Base-by-base conservation (phyloP, 345 rosid genomes). In the Citrus cavaleriei region DNA sequence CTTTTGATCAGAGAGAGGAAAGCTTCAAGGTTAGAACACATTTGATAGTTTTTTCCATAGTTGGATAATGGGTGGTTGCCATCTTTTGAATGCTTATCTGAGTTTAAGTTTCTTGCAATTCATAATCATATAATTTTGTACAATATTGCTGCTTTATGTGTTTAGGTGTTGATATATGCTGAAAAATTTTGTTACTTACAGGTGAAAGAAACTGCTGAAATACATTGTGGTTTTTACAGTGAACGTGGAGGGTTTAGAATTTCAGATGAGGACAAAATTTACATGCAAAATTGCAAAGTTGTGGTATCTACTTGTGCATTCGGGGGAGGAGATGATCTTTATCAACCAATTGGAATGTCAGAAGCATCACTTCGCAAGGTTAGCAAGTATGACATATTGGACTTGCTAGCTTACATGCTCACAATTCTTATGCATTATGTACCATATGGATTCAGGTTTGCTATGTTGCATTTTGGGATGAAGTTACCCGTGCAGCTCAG, bases 261-360 rank as follows among this genome's bases (percentile, higher is more conserved):
- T 73, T 84, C 87, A 34, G 93, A 89, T 34, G 87, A 86, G 84
- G 98, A 93, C 81, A 90, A 83, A 78, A 84, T 57, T 75, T 95
- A 87, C 86, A 85, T 93, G 97, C 49, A 77, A 78, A 86, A 73
- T 61, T 92, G 97, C 82, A 73, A 83, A 82, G 86, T 80, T 57
- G 98, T 88, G 14, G 97, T 95, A 68, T 91, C 98, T 74, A 95
- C 98, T 38, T 95, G 97, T 89, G 92, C 98, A 6, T 95, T 95
- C 85, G 99, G 99, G 64, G 99, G 99, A 77, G 99, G 99, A 61
- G 99, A 95, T 87, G 89, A 91, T 80, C 99, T 95, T 81, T 91
- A 93, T 82, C 90, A 93, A 75, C 99, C 99, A 73, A 95, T 95
- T 81, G 98, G 96, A 82, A 92, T 92, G 93, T 82, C 90, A 10